Base-by-base conservation (phyloP, 2,329 filamentous ascomycete genomes). In the Scolecobasidium constrictum region DNA sequence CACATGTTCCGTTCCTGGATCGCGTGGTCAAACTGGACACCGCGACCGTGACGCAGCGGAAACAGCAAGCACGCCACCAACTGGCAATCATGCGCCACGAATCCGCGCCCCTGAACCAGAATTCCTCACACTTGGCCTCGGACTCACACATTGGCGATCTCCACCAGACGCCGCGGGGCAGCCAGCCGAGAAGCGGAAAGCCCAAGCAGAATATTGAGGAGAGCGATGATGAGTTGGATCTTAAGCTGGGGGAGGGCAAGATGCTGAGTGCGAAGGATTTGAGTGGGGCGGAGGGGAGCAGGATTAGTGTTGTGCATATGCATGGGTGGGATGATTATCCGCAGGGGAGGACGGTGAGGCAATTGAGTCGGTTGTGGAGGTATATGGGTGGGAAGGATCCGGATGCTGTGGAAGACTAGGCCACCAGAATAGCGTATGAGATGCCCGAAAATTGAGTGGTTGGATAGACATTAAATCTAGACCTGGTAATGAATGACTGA, bases 291-390 rank as follows among this genome's bases (percentile, higher is more conserved):
- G 40, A 37, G 33, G 40, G 40, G 7, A 37, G 33, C 20, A 16
- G 40, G 12, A 42, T 37, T 22, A 35, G 31, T 23, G 34, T 42
- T 16, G 23, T 35, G 4, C 36, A 46, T 19, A 40, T 28, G 19
- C 40, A 46, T 35, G 31, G 20, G 5, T 22, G 11, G 15, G 19
- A 43, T 17, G 39, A 38, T 6, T 35, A 37, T 11, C n/a, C 31
- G 4, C 37, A 23, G 11, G 44, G 46, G 11, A 26, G 40, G 31
- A 48, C 46, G 22, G 46, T 48, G 3, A 40, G 46, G 34, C 46
- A 46, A 40, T 40, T 48, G 35, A 48, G 46, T 41, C 38, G 39
- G 35, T 26, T 48, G 31, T 48, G 43, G 46, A 35, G 36, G 40
- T 48, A 48, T 34, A 19, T 48, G 22, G 43, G 40, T 36, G 43